Evolutionary conservation across 805 yeast genomes (phyloP), one percentile per base, ranked within the genome.

Genomic region (Metschnikowia gelsemii): DNA sequence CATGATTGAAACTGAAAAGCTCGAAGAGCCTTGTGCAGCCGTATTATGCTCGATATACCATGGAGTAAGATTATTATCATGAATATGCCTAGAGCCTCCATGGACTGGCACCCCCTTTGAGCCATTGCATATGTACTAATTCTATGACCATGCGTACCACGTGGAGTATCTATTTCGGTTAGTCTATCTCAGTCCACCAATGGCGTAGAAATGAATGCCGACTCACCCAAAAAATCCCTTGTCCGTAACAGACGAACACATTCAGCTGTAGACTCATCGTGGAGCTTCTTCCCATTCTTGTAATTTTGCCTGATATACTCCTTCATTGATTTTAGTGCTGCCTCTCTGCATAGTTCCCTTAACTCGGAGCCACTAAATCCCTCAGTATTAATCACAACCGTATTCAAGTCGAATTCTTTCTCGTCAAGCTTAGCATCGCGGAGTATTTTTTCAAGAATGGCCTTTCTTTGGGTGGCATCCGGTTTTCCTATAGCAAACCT

Each of bases 321-420:
- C 52, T 96, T 75, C 57, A 91, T 89, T 0, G 96, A 86, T 51
- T 75, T 76, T 70, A 90, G 77, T 1, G 96, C 96, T 0, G 99
- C 99, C 55, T 87, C 95, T 42, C 99, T 78, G 58, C 96, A 88
- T 35, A 87, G 66, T 58, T 93, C 99, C 55, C 86, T 83, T 58
- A 93, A 72, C 56, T 91, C 99, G 2, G 96, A 85, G 2, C 99
- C 99, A 50, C 95, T 85, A 57, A 79, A 58, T 12, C 72, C 96
- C 8, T 73, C 76, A 0, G 96, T 87, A 34, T 73, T 62, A 8
- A 59, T 56, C 9, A 85, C 90, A 13, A 93, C 68, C 3, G 64
- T 61, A 20, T 78, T 74, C 35, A 84, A 56, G 47, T 84, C 82
- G 54, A 90, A 86, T 9, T 67, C 70, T 12, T 11, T 9, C 0